Evolutionary conservation across 2,329 filamentous ascomycete genomes (phyloP).

Genomic region (Alternaria arborescens): DNA sequence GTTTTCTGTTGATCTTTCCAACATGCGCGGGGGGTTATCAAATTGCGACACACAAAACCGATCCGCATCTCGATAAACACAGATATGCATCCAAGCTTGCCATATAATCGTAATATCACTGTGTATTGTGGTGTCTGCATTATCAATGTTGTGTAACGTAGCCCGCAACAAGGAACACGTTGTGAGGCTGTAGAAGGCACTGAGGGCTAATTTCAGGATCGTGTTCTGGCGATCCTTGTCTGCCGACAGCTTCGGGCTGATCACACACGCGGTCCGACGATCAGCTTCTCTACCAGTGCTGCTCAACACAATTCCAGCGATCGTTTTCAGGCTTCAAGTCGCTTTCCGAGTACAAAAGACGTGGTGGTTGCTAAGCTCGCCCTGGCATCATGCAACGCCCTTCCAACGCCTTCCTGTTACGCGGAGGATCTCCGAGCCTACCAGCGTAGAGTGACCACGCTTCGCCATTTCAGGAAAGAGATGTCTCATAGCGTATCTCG

Average conservation of each 20-base stretch:
- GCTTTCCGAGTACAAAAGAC: background rate
- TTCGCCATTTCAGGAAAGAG: background rate
- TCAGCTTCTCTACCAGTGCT: background rate
- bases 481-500: background rate
- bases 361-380: background rate
- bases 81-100: background rate
- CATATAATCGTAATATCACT: background rate
- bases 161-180: background rate
- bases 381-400: background rate
- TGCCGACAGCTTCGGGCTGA: background rate
- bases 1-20: background rate
- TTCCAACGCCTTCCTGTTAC: background rate
- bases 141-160: background rate
- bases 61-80: background rate
- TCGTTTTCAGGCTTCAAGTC: background rate
- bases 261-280: background rate
- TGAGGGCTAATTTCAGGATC: background rate
- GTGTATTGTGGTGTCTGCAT: background rate
- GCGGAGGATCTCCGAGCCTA: slow-evolving; percentile 1
- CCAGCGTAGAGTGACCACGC: background rate
- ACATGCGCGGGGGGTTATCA: background rate
- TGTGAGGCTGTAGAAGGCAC: background rate
- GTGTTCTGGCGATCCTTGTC: background rate
- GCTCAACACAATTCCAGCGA: background rate
- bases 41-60: background rate